Base-by-base conservation (phyloP, 805 yeast species). In the Wickerhamiella qilinensis region DNA sequence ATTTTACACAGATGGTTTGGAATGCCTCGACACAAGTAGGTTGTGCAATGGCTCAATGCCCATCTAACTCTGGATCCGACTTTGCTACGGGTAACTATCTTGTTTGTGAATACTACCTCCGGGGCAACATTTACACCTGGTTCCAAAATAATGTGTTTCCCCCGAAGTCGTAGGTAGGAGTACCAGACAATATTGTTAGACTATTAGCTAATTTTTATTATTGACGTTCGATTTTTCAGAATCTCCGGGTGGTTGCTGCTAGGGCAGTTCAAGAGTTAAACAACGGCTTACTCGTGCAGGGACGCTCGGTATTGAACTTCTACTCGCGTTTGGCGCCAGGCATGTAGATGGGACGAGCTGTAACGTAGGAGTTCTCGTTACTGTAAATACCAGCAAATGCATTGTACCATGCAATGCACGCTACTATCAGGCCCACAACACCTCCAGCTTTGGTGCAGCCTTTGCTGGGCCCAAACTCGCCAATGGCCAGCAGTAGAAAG, bases 1-100 rank as follows among this genome's bases (percentile, higher is more conserved):
- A 83, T 58, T 83, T 80, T 60, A 79, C 93, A 17, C 91, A 80
- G 56, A 62, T 82, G 34, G 71, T 82, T 24, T 82, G 94, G 94
- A 68, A 65, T 46, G 55, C 61, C 20, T 62, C 82, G 22, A 64
- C 73, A 8, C 55, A 64, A 45, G 40, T 82, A 14, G 94, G 93
- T 16, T 82, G 94, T 62, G 91, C 78, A 38, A 61, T 64, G 56
- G 75, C 72, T 52, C 55, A 66, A 46, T 80, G 94, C 61, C 24
- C 25, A 5, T 14, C 25, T 4, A 16, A 20, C 17, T 6, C 28
- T 8, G 30, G 20, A 14, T 33, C 36, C 12, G 16, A 4, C 5
- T 32, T 12, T 16, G 25, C 24, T 17, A 49, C 57, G 36, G 59
- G 58, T 43, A 60, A 63, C 52, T 82, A 81, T 60, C 64, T 78